Conservation (phyloP, 2,329 filamentous ascomycete species). For the Verticillium longisporum region DNA sequence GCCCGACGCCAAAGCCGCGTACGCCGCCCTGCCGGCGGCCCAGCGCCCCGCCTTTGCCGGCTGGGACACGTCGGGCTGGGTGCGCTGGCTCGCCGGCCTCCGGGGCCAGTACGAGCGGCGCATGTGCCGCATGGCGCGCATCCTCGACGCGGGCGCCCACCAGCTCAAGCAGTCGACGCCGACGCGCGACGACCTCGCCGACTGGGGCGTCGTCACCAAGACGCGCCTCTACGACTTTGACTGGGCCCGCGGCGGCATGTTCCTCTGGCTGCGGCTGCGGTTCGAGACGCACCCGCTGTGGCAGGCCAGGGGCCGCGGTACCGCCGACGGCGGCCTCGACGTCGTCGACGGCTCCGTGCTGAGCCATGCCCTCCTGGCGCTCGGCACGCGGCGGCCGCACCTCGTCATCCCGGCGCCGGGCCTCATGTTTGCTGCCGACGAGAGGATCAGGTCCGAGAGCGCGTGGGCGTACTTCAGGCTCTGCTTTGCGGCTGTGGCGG, state of each 20-base stretch:
- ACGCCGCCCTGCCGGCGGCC: conserved; percentile 34
- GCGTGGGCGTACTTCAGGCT: conserved; percentile 70
- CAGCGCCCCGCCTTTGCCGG: conserved; percentile 41
- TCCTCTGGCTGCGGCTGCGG: conserved; percentile 72
- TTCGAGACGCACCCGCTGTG: conserved; percentile 69
- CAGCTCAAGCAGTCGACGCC: conserved; percentile 57
- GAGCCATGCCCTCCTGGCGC: conserved; percentile 61
- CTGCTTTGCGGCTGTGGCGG: conserved; percentile 79
- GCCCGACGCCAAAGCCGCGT: conserved; percentile 33
- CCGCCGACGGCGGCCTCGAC: conserved; percentile 13
- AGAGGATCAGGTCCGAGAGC: conserved; percentile 46
- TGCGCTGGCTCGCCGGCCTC: conserved; percentile 83
- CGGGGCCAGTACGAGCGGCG: conserved; percentile 77
- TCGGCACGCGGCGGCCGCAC: conserved; percentile 62
- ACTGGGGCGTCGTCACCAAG: conserved; percentile 72
- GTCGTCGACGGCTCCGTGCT: conserved; percentile 50
- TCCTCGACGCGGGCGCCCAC: conserved; percentile 62
- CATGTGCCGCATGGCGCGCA: conserved; percentile 72
- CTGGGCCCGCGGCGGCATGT: conserved; percentile 87
- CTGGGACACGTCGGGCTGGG: conserved; percentile 82
- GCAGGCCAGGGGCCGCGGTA: conserved; percentile 20
- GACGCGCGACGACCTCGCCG: conserved; percentile 36
- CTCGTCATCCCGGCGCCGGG: conserved; percentile 67
- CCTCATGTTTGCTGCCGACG: conserved; percentile 63
- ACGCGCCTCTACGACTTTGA: conserved; percentile 67